Evolutionary conservation across 768 basidiomycete genomes (phyloP).

Genomic region (Exidia glandulosa): DNA sequence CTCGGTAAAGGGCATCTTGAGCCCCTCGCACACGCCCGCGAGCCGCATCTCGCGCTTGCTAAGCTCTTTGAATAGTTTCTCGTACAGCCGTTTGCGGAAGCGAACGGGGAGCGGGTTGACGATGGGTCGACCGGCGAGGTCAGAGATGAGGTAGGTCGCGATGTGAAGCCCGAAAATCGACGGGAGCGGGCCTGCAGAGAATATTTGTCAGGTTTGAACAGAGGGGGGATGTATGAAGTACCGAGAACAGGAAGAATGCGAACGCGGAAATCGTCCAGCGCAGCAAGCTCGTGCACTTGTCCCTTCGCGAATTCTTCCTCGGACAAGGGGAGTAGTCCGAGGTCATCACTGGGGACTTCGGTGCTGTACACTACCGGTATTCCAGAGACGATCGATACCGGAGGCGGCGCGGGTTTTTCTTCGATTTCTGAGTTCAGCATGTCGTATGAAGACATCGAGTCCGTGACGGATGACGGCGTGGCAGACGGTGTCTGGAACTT

Average conservation of each 20-base stretch:
- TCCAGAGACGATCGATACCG: slow-evolving; percentile 49
- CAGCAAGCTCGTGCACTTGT: slow-evolving; percentile 75
- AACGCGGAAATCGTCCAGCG: slow-evolving; percentile 88
- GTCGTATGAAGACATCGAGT: too few relatives aligned
- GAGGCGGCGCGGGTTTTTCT: too few relatives aligned
- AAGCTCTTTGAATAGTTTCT: slow-evolving; percentile 18
- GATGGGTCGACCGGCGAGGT: slow-evolving; percentile 75
- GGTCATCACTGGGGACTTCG: slow-evolving; percentile 70
- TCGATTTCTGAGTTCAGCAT: too few relatives aligned
- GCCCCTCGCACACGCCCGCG: background rate
- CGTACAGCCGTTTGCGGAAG: slow-evolving; percentile 73
- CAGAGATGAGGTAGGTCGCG: slow-evolving; percentile 80
- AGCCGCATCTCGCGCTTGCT: background rate
- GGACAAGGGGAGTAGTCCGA: slow-evolving; percentile 79
- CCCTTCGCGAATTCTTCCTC: slow-evolving; percentile 91
- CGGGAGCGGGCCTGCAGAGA: slow-evolving; percentile 56
- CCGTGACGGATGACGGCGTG: too few relatives aligned
- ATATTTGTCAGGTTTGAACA: background rate
- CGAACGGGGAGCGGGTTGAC: slow-evolving; percentile 77
- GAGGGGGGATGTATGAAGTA: slow-evolving; percentile 17
- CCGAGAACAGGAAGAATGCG: slow-evolving; percentile 88
- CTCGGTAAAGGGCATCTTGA: slow-evolving; percentile 71
- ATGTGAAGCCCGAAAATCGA: slow-evolving; percentile 86
- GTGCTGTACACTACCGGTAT: slow-evolving; percentile 93
- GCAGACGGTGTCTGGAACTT: background rate